Evolutionary conservation across 2,329 filamentous ascomycete genomes (phyloP), one percentile per base, ranked within the genome.

Genomic region (Hymenoscyphus linearis): DNA sequence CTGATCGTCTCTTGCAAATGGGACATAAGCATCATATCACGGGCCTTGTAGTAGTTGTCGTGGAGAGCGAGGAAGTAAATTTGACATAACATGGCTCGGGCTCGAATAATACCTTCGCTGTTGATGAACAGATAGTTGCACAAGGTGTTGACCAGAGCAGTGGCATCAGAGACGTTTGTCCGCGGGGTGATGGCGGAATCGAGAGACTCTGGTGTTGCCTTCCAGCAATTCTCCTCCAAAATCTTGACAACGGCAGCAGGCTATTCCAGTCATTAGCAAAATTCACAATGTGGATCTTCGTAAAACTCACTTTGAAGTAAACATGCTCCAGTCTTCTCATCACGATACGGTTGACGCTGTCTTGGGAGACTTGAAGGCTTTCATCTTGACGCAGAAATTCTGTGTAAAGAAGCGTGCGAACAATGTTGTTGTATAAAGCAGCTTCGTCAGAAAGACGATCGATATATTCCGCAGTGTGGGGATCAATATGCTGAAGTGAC

Each of bases 11-110:
- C 95, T 74, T 97, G 93, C 74, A 99, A 81, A 80, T 99, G 95
- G 18, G 95, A 99, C 92, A 99, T 99, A 76, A 99, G 86, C 88
- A 98, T 96, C 89, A 99, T 93, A 77, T 99, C 96, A 68, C 95
- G 90, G 72, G 95, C 90, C 78, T 90, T 91, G 84, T 96, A 98
- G 83, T 98, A 99, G 71, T 96, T 88, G 78, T 97, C 93, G 78
- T 99, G 95, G 58, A 99, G 85, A 57, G 95, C 95, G 69, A 97
- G 83, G 86, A 96, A 96, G 82, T 99, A 99, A 66, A 99, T 95
- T 78, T 98, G 92, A 82, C 91, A 97, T 65, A 99, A 84, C 93
- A 99, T 98, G 53, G 95, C 93, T 63, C 95, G 88, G 63, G 93
- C 96, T 67, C 93, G 89, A 72, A 97, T 93, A 71, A 99, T 98